A percentile compares a stretch with the other conserved stretches of the same genome.
These are phyloP conservation scores for Myriosclerotinia scirpicola DNA, from an alignment of 2,329 filamentous ascomycete species.

Conservation along the genomic window DNA sequence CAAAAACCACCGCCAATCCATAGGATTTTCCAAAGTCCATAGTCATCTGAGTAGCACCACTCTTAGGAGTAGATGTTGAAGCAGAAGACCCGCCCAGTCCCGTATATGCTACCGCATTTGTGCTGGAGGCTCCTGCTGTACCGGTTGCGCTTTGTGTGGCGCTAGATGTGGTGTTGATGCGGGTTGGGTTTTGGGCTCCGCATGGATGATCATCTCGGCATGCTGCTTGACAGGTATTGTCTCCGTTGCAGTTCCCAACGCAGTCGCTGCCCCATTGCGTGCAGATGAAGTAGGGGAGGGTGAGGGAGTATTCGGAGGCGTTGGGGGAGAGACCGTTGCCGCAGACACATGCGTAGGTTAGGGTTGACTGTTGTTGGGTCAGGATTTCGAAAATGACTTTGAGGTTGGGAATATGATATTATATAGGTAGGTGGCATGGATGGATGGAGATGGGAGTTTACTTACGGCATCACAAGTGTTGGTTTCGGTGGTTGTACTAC, in stretches of 20 bases:
- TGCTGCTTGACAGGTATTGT: slow-evolving; percentile 57
- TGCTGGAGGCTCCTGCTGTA: slow-evolving; percentile 41
- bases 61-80: slow-evolving; percentile 28
- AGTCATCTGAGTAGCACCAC: slow-evolving; percentile 43
- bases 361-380: slow-evolving; percentile 47
- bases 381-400: neutral
- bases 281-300: slow-evolving; percentile 76
- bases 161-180: slow-evolving; percentile 55
- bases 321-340: slow-evolving; percentile 66
- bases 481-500: slow-evolving; percentile 48
- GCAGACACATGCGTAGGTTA: slow-evolving; percentile 74
- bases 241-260: slow-evolving; percentile 55
- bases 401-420: neutral
- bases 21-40: slow-evolving; percentile 56
- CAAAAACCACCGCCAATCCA: slow-evolving; percentile 54
- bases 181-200: slow-evolving; percentile 64
- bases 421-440: no score
- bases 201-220: slow-evolving; percentile 71
- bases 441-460: slow-evolving; percentile 21
- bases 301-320: slow-evolving; percentile 73
- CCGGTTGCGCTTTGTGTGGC: slow-evolving; percentile 45
- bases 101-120: slow-evolving; percentile 43
- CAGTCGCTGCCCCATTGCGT: slow-evolving; percentile 69
- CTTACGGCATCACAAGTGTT: slow-evolving; percentile 70
- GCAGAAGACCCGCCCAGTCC: slow-evolving; percentile 45